These are phyloP conservation scores for Acrodontium crateriforme DNA, from an alignment of 2,329 filamentous ascomycete genomes.

Conservation along the genomic window DNA sequence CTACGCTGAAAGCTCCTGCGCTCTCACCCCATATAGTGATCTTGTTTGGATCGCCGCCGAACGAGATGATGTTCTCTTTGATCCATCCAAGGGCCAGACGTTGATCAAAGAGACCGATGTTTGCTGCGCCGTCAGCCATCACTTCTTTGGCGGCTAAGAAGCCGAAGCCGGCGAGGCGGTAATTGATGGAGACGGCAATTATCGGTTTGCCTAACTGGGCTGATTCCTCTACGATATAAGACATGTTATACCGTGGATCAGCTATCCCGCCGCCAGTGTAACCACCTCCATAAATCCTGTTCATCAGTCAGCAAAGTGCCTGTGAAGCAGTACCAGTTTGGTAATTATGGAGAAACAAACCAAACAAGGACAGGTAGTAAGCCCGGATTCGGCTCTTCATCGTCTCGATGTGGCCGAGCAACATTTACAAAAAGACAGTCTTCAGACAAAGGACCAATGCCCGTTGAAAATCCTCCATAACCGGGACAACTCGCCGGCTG, in stretches of 20 bases:
- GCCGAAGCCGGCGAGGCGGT: conserved; percentile 46
- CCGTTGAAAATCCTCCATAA: too few relatives aligned
- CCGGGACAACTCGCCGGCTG: too few relatives aligned
- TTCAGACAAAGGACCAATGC: too few relatives aligned
- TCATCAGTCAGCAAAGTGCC: too few relatives aligned
- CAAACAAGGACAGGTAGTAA: neutral
- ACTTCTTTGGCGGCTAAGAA: conserved; percentile 37
- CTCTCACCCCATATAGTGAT: conserved; percentile 50
- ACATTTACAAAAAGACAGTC: too few relatives aligned
- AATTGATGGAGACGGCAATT: conserved; percentile 46
- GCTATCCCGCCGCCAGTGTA: conserved; percentile 10
- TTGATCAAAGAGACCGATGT: conserved; percentile 52
- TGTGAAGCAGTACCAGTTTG: too few relatives aligned
- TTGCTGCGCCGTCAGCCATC: conserved; percentile 31
- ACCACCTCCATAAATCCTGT: conserved; percentile 17
- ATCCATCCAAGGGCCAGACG: conserved; percentile 46
- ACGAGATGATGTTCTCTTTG: conserved; percentile 40
- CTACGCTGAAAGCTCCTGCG: conserved; percentile 49
- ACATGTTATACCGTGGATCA: conserved; percentile 16
- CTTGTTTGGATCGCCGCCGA: conserved; percentile 45
- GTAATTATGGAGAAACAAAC: neutral
- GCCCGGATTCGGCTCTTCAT: neutral
- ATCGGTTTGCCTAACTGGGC: conserved; percentile 23
- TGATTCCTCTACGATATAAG: conserved; percentile 17
- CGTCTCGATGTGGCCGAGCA: neutral